phyloP scores from a whole-genome alignment of 2,329 filamentous ascomycete genomes.

The Pseudocercospora eumusae region DNA sequence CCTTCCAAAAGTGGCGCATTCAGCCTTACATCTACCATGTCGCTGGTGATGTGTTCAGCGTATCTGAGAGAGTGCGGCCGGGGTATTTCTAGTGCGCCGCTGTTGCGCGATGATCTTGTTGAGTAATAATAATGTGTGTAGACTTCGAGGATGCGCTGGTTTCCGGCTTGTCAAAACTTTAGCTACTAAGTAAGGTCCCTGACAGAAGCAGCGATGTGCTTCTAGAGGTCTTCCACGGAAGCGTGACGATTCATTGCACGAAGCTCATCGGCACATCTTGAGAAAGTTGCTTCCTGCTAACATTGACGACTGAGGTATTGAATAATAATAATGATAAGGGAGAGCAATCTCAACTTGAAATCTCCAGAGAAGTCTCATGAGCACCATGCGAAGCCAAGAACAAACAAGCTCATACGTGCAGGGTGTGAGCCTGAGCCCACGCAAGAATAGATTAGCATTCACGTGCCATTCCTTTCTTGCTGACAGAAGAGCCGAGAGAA shows the following conservation, averaged over 20 bases:
- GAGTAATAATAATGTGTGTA: neutral
- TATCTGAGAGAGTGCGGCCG: neutral
- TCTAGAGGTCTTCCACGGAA: neutral
- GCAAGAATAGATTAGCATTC: neutral
- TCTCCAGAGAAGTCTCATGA: neutral
- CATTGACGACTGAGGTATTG: neutral
- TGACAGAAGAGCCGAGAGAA: neutral
- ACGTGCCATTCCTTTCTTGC: neutral
- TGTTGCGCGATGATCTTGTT: slow-evolving; percentile 1
- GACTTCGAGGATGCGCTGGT: neutral
- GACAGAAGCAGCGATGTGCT: neutral
- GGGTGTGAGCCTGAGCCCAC: neutral
- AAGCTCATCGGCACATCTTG: neutral
- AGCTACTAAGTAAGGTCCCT: neutral
- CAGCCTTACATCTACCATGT: neutral
- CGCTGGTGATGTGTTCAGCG: neutral
- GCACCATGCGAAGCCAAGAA: neutral
- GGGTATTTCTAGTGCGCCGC: neutral
- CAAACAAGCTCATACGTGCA: neutral
- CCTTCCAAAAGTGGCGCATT: neutral
- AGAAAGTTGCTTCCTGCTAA: neutral
- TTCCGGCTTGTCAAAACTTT: neutral
- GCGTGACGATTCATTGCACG: neutral
- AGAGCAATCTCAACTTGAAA: neutral
- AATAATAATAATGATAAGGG: too few relatives aligned